A percentile compares a stretch with the other conserved stretches of the same genome.
phyloP scores from a whole-genome alignment of 768 basidiomycete species.

The Epithele typhae region DNA sequence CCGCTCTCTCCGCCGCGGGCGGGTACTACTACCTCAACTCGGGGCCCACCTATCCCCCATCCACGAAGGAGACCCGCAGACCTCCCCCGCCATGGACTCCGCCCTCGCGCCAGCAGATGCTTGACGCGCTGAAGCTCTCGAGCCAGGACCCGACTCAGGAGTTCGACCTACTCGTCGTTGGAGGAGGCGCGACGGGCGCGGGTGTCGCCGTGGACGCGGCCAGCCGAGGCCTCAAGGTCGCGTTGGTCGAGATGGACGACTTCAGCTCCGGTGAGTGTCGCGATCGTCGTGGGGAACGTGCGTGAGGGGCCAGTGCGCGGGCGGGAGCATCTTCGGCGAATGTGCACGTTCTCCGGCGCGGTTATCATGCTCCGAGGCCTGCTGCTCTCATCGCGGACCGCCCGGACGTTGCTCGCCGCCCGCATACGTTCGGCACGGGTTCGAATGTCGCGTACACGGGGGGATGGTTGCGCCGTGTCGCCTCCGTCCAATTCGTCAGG shows the following conservation, averaged over 20 bases:
- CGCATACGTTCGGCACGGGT: too few relatives aligned
- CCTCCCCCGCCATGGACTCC: constrained; percentile 81
- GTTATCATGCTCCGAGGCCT: too few relatives aligned
- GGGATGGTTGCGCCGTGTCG: too few relatives aligned
- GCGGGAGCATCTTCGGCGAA: constrained; percentile 4
- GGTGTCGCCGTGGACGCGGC: constrained; percentile 97
- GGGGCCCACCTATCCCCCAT: constrained; percentile 60
- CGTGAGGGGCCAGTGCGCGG: neutral
- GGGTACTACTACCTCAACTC: constrained; percentile 74
- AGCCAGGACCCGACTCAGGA: constrained; percentile 39
- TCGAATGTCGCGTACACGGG: too few relatives aligned
- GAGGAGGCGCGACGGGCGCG: constrained; percentile 94
- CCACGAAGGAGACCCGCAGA: constrained; percentile 61
- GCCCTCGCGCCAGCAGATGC: constrained; percentile 62
- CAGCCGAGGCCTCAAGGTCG: constrained; percentile 86
- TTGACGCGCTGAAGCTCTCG: constrained; percentile 51
- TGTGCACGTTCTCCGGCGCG: neutral
- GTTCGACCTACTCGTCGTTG: constrained; percentile 82
- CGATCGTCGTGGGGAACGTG: constrained; percentile 6
- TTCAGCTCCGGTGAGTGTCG: constrained; percentile 68
- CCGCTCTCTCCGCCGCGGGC: constrained; percentile 47
- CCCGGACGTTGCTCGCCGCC: too few relatives aligned
- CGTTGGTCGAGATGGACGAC: constrained; percentile 89
- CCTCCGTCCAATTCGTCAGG: too few relatives aligned
- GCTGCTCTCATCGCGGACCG: too few relatives aligned